Conservation (phyloP, 768 basidiomycete species). For the Tricholoma saponaceum region DNA sequence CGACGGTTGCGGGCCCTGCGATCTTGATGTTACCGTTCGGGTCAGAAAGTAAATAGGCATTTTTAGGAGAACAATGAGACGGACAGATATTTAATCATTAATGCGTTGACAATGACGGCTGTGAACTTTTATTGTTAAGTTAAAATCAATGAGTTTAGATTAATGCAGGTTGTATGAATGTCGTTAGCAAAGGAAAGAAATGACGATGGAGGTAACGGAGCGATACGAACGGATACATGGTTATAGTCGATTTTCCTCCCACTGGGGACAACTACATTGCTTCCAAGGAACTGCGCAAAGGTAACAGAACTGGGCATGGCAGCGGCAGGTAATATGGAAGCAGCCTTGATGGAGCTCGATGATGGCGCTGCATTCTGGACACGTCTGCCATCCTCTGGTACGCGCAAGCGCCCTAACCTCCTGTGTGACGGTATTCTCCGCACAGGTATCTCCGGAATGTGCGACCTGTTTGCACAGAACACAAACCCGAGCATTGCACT, state of each 20-base stretch:
- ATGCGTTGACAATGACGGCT: neutral
- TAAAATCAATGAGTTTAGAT: too few relatives aligned
- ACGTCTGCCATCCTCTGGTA: conserved; percentile 53
- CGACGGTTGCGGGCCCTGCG: conserved; percentile 54
- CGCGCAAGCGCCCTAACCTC: conserved; percentile 42
- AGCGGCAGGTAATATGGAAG: conserved; percentile 64
- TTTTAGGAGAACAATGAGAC: neutral
- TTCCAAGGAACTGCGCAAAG: conserved; percentile 61
- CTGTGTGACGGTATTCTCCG: conserved; percentile 34
- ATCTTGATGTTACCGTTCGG: conserved; percentile 33
- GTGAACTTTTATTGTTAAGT: neutral
- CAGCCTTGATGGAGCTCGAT: conserved; percentile 56
- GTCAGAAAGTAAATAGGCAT: neutral
- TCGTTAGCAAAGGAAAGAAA: too few relatives aligned
- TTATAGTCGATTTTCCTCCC: conserved; percentile 48
- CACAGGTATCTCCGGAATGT: conserved; percentile 39
- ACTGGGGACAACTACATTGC: conserved; percentile 51
- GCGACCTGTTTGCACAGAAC: conserved; percentile 42
- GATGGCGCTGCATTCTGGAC: conserved; percentile 52
- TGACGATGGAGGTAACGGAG: too few relatives aligned
- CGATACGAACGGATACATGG: neutral
- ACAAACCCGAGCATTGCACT: conserved; percentile 41
- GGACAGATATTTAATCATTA: neutral
- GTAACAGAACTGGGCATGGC: conserved; percentile 59
- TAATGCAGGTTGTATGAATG: too few relatives aligned